These are phyloP conservation scores for Cladosporium austrohemisphaericum DNA, from an alignment of 2,329 filamentous ascomycete genomes.

Conservation along the genomic window DNA sequence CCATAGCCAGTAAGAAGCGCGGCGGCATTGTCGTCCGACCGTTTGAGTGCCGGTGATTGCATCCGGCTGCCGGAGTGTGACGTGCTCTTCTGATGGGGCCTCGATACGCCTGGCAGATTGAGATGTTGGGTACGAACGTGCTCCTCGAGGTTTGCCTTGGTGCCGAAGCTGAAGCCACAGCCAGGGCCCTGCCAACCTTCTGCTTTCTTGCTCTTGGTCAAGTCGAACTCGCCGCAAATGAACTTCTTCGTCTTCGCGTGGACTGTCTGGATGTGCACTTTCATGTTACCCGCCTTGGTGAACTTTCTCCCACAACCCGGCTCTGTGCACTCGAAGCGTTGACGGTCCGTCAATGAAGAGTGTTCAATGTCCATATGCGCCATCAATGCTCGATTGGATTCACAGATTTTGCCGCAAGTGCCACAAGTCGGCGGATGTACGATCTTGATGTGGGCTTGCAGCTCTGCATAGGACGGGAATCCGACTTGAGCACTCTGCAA, in stretches of 20 bases:
- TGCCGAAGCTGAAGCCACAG: slow-evolving; percentile 72
- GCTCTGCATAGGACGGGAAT: slow-evolving; percentile 68
- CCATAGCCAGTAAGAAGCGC: slow-evolving; percentile 53
- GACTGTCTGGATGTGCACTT: slow-evolving; percentile 70
- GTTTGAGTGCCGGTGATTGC: background rate
- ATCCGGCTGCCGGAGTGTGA: slow-evolving; percentile 3
- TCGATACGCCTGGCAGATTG: slow-evolving; percentile 14
- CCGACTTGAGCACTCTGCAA: slow-evolving; percentile 20
- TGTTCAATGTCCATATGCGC: slow-evolving; percentile 77
- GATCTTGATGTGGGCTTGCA: slow-evolving; percentile 69
- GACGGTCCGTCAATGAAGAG: slow-evolving; percentile 29
- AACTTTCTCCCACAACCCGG: slow-evolving; percentile 71
- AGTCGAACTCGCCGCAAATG: slow-evolving; percentile 69
- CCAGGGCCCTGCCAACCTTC: slow-evolving; percentile 60
- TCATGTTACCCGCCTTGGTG: slow-evolving; percentile 78
- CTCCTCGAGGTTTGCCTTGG: slow-evolving; percentile 75
- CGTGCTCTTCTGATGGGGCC: slow-evolving; percentile 10
- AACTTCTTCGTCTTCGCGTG: slow-evolving; percentile 73
- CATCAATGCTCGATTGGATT: slow-evolving; percentile 64
- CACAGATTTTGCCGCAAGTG: slow-evolving; percentile 68
- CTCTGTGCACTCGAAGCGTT: slow-evolving; percentile 64
- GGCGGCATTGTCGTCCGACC: background rate
- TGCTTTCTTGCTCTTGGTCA: slow-evolving; percentile 56
- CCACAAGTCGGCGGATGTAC: slow-evolving; percentile 70
- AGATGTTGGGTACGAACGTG: slow-evolving; percentile 82